Base-by-base conservation (phyloP, 768 basidiomycete species). In the Phanerochaete carnosa region DNA sequence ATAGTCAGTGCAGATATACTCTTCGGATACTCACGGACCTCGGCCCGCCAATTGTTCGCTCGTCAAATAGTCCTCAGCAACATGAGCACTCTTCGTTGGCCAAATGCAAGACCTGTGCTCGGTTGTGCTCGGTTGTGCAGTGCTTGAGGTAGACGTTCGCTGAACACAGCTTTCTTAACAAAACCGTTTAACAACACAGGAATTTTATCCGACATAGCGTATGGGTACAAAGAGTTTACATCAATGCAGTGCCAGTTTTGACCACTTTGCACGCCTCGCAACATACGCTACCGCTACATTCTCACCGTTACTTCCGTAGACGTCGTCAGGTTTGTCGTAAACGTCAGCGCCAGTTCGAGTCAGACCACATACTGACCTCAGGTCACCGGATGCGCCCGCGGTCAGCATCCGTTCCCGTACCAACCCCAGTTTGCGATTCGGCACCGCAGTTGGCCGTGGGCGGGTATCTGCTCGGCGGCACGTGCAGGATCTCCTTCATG, bases 201-300 rank as follows among this genome's bases (percentile, higher is more conserved):
- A n/a, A n/a, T n/a, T n/a, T n/a, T n/a, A n/a, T n/a, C n/a, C n/a
- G n/a, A n/a, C n/a, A n/a, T n/a, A n/a, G n/a, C n/a, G n/a, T n/a
- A n/a, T n/a, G n/a, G n/a, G n/a, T n/a, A n/a, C n/a, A n/a, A n/a
- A n/a, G n/a, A n/a, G n/a, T n/a, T n/a, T n/a, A n/a, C n/a, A n/a
- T n/a, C n/a, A n/a, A n/a, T n/a, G n/a, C n/a, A n/a, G n/a, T n/a
- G n/a, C n/a, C n/a, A n/a, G n/a, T n/a, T n/a, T n/a, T n/a, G n/a
- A n/a, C n/a, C n/a, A n/a, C n/a, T 63, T 81, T 84, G 70, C 90
- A 92, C n/a, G 83, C 76, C n/a, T 85, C 83, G 69, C 90, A 92
- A 12, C 77, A 73, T 6, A 92, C 72, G 64, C 88, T 39, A 88
- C 86, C 39, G 80, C 81, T 15, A 92, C 72, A 12, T 89, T 89